Evolutionary conservation across 139 green algal species (phyloP), one percentile per base, ranked within the genome.

Genomic region (Nannochloris sp.): DNA sequence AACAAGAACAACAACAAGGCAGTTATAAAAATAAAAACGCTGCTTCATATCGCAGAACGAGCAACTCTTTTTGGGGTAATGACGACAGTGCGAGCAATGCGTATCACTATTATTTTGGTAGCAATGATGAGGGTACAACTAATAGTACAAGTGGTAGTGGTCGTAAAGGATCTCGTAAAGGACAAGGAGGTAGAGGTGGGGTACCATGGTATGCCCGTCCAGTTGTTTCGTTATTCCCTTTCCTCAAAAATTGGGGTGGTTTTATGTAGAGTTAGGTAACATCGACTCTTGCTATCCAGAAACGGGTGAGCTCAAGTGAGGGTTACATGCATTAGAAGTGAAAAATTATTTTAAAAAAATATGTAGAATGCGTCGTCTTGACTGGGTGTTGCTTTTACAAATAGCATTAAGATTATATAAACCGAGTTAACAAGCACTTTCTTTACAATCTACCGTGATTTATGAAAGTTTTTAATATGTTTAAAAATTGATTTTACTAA

Each of bases 201-300:
- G 56, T 32, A 63, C 54, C 65, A 7, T 25, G 59, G 48, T 33
- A 55, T 13, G 34, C 65, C 24, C 54, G 35, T 24, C 54, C 54
- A 0, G 7, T 72, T 1, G 53, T 65, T 37, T 25, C 65, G 1
- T 25, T 72, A 3, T 24, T 73, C 2, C 67, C 67, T 32, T 73
- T 73, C 31, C 44, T 73, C 1, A 61, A 53, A n/a, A 57, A 33
- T 31, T 73, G 67, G 67, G 67, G 67, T 19, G 67, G 67, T 10
- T 68, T 73, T n/a, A 24, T 73, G 31, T 67, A 64, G 14, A 2
- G 2, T 47, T 36, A 30, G 29, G 27, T 23, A 47, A 60, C 10
- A 24, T 60, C 2, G 13, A 19, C 34, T 1, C 34, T 30, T 10
- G 56, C n/a, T n/a, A n/a, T n/a, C n/a, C n/a, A n/a, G n/a, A n/a